Evolutionary conservation across 2,329 filamentous ascomycete species (phyloP).

Genomic region (Arthroderma sp.): DNA sequence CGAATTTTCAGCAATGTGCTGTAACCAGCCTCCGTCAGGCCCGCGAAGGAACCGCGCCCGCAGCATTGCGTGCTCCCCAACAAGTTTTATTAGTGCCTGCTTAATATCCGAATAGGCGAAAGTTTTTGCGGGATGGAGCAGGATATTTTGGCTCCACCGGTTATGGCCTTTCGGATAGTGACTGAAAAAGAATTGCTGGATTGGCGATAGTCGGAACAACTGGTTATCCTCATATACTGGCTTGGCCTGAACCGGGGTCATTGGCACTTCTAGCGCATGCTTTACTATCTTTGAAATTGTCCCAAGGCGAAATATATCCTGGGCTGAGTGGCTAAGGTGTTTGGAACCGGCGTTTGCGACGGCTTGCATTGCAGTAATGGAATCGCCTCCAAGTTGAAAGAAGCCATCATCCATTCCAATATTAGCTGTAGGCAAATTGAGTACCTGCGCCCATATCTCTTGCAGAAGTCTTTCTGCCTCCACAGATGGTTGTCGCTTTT

Average conservation of each 20-base stretch:
- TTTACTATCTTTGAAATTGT: too few species aligned
- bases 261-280: background rate
- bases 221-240: too few species aligned
- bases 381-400: conserved; percentile 8
- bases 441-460: conserved; percentile 4
- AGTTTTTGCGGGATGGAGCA: background rate
- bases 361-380: conserved; percentile 7
- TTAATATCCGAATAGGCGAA: background rate
- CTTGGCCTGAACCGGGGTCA: background rate
- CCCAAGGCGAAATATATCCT: conserved; percentile 6
- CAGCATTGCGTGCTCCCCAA: background rate
- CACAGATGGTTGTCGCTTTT: conserved; percentile 1
- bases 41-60: background rate
- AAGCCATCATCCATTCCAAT: conserved; percentile 6
- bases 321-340: background rate
- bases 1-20: background rate
- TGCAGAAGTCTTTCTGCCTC: conserved; percentile 4
- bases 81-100: background rate
- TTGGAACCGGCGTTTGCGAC: conserved; percentile 8
- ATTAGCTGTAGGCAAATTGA: conserved; percentile 1
- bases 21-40: conserved; percentile 1
- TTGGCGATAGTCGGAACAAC: background rate
- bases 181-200: background rate
- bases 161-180: conserved; percentile 8
- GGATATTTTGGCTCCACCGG: conserved; percentile 2